Evolutionary conservation across 208 protist genomes (phyloP), one percentile per base, ranked within the genome.

Genomic region (Angomonas deanei): DNA sequence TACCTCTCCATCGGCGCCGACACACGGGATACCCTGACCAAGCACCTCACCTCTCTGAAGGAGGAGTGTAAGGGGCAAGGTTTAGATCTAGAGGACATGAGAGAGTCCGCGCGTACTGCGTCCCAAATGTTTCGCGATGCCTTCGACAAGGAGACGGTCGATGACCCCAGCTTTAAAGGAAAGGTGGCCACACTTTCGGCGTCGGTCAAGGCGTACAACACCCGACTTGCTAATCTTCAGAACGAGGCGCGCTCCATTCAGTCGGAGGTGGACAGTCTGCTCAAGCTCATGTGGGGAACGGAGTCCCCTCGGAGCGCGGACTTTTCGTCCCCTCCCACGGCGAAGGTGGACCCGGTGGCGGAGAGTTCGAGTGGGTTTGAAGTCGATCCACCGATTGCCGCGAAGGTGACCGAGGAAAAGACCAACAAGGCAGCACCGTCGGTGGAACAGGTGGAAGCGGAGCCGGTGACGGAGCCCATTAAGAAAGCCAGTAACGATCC

Each of bases 171-270:
- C 42, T 88, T 92, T 63, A 91, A 83, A 50, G 84, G 81, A 3
- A 93, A 94, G 49, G 70, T 75, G 34, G 66, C 71, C 0, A 92
- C 91, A 0, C 75, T 96, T 2, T 70, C 74, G 6, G 82, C 87
- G 3, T 94, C 87, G 24, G 57, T 96, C 4, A 96, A 96, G 74
- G 82, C 84, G 21, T 96, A 96, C 77, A 86, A 86, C 56, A 82
- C 77, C 19, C 79, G 87, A 1, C 70, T 96, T 2, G 54, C 77
- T 5, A 93, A 93, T 52, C 66, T 96, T 27, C 87, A 96, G 60
- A 91, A 86, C 54, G 87, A 96, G 59, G 78, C 84, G 1, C 83
- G 84, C 24, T 84, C 86, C 0, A 86, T 96, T 55, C 88, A 93
- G 52, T 57, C 75, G 1, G 86, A 93, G 64, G 73, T 86, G 0